phyloP scores from a whole-genome alignment of 148 eudicot genomes.

The Vaccinium darrowii region DNA sequence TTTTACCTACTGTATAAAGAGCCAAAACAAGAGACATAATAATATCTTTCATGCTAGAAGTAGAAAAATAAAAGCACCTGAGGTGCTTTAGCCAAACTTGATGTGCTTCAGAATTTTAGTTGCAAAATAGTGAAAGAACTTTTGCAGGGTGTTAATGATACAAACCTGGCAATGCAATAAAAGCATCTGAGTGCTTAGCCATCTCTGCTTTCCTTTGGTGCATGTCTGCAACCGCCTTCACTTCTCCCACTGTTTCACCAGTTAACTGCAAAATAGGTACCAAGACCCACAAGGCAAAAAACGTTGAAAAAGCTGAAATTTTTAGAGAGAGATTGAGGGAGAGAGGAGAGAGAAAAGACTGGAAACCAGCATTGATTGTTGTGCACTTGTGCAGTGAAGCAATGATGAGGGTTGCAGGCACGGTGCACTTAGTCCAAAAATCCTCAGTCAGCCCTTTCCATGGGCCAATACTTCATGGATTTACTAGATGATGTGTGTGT shows the following conservation, averaged over 20 bases:
- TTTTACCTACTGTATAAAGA: neutral
- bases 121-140: constrained; percentile 14
- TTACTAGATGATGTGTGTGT: constrained; percentile 24
- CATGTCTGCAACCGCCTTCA: constrained; percentile 99
- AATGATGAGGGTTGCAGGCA: constrained; percentile 67
- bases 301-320: constrained; percentile 23
- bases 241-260: constrained; percentile 98
- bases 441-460: constrained; percentile 33
- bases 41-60: constrained; percentile 12
- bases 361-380: constrained; percentile 16
- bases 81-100: constrained; percentile 4
- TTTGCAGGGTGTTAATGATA: constrained; percentile 21
- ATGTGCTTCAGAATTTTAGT: constrained; percentile 24
- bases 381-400: constrained; percentile 51
- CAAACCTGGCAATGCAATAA: constrained; percentile 96
- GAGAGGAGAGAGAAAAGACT: constrained; percentile 17
- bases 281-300: constrained; percentile 20
- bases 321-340: constrained; percentile 6
- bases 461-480: constrained; percentile 42
- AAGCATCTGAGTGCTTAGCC: constrained; percentile 99
- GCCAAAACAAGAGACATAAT: neutral
- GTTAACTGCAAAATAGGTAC: constrained; percentile 64
- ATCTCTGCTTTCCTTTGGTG: constrained; percentile 99
- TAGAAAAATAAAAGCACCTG: constrained; percentile 20
- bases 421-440: constrained; percentile 31